A percentile compares a stretch with the other conserved stretches of the same genome.
Evolutionary conservation across 805 yeast genomes (phyloP).

Genomic region (Candida vartiovaarae): DNA sequence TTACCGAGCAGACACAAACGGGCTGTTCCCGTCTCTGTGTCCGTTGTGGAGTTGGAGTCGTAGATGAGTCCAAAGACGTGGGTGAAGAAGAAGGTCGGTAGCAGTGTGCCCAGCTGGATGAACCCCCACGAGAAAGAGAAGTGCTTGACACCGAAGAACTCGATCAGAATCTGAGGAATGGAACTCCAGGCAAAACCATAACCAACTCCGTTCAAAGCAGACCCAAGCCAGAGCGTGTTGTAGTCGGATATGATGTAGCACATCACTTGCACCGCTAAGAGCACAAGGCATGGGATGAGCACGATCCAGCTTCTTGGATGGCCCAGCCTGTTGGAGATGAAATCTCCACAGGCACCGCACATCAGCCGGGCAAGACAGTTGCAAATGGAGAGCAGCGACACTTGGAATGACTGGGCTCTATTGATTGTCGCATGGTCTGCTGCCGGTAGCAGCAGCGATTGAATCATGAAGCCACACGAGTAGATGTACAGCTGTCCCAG

Average conservation of each 20-base stretch:
- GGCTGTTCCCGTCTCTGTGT: constrained; percentile 6
- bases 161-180: constrained; percentile 71
- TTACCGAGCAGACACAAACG: constrained; percentile 20
- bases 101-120: constrained; percentile 57
- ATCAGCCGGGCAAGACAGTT: constrained; percentile 60
- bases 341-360: constrained; percentile 61
- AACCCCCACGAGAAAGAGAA: constrained; percentile 74
- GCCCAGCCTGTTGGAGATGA: constrained; percentile 38
- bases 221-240: constrained; percentile 37
- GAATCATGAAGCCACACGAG: constrained; percentile 65
- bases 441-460: constrained; percentile 30
- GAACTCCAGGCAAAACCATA: constrained; percentile 71
- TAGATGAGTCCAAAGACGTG: constrained; percentile 56
- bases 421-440: constrained; percentile 30
- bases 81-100: constrained; percentile 55
- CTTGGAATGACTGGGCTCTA: constrained; percentile 61
- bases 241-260: constrained; percentile 32
- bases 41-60: constrained; percentile 36
- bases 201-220: constrained; percentile 57
- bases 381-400: constrained; percentile 59
- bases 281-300: constrained; percentile 41
- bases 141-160: constrained; percentile 58
- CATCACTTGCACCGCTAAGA: constrained; percentile 43
- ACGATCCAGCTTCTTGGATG: constrained; percentile 49
- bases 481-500: constrained; percentile 71